Base-by-base conservation (phyloP, 2,329 filamentous ascomycete genomes). In the Ploettnerulaceae sp. region DNA sequence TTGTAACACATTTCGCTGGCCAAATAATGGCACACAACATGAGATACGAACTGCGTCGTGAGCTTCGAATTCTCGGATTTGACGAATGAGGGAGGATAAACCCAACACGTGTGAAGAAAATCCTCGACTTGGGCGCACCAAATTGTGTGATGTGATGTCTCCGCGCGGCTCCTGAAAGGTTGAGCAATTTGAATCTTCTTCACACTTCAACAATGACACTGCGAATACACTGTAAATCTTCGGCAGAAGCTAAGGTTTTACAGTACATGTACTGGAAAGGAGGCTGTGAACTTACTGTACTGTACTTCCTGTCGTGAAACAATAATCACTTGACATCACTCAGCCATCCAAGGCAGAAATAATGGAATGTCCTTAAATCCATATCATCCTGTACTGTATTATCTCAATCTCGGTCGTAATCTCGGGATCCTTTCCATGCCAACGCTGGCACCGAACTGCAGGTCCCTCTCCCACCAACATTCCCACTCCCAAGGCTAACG, bases 311-410 rank as follows among this genome's bases (percentile, higher is more conserved):
- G 25, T 29, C 37, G 7, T 18, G 25, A 40, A 14, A 31, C 5
- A 21, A 40, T 21, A 31, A 18, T 31, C 24, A 40, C 25, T 40
- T 29, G 9, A 14, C 24, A 29, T 40, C 25, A 29, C 37, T 31
- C 37, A 40, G 37, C 25, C 37, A 40, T 40, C 37, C 17, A 29
- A 31, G 37, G 37, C 37, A 29, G 25, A 9, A 21, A n/a, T n/a
- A n/a, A n/a, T n/a, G n/a, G n/a, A n/a, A n/a, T n/a, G n/a, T 14
- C 3, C 7, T 9, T 6, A 21, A 12, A 21, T 26, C 31, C 37
- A 40, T 24, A 28, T 29, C 15, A 24, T 9, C 17, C 25, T 12
- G 15, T 31, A 5, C 28, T n/a, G 12, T 12, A 22, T 38, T 6
- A 18, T 1, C n/a, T 38, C 14, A 17, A 38, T 25, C 24, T n/a